These are phyloP conservation scores for Cryptococcus depauperatus DNA, from an alignment of 1,284 basidiomycete species.

Conservation along the genomic window DNA sequence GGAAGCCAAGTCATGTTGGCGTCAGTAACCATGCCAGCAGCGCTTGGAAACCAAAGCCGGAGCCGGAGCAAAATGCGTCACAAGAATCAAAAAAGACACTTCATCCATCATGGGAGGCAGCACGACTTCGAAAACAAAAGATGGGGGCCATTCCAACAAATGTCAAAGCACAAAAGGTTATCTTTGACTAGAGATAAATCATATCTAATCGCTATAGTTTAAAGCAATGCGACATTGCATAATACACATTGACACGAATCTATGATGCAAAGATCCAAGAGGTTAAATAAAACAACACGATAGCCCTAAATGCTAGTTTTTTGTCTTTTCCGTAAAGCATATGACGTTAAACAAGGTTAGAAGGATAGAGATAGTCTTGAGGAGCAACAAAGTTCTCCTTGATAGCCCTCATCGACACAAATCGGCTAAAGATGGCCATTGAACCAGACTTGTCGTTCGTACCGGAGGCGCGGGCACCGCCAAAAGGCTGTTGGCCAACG, in stretches of 20 bases:
- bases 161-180: slow-evolving; percentile 49
- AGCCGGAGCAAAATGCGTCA: slow-evolving; percentile 3
- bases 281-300: slow-evolving; percentile 1
- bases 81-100: slow-evolving; percentile 48
- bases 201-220: background rate
- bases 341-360: slow-evolving; percentile 58
- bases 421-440: slow-evolving; percentile 80
- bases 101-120: slow-evolving; percentile 92
- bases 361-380: slow-evolving; percentile 72
- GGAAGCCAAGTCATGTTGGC: slow-evolving; percentile 11
- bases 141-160: slow-evolving; percentile 31
- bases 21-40: slow-evolving; percentile 4
- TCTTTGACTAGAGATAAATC: slow-evolving; percentile 50
- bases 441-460: slow-evolving; percentile 98
- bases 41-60: slow-evolving; percentile 2
- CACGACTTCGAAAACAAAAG: slow-evolving; percentile 62
- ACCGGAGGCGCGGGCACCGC: slow-evolving; percentile 83
- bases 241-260: slow-evolving; percentile 5
- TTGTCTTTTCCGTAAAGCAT: background rate
- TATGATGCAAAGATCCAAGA: slow-evolving; percentile 3
- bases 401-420: slow-evolving; percentile 82
- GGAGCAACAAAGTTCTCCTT: slow-evolving; percentile 88
- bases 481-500: slow-evolving; percentile 94
- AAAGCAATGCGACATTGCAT: background rate
- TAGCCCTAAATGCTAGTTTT: background rate